phyloP scores from a whole-genome alignment of 768 basidiomycete genomes.

The Tephrocybe sp. region DNA sequence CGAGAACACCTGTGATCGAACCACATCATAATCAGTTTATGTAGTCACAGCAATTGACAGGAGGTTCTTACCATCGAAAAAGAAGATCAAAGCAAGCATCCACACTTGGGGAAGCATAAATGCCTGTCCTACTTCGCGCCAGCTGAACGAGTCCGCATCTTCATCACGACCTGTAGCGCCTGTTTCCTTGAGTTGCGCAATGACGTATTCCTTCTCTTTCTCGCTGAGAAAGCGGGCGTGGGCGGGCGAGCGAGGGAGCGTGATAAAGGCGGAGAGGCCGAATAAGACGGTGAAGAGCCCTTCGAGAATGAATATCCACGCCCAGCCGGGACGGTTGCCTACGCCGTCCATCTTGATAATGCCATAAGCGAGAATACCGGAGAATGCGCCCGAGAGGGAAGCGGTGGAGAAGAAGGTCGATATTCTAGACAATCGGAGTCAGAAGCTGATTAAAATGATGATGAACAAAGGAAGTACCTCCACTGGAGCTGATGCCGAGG shows the following conservation, averaged over 20 bases:
- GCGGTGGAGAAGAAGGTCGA: constrained; percentile 52
- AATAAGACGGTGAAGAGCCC: constrained; percentile 64
- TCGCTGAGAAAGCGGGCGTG: constrained; percentile 51
- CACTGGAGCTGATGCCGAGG: constrained; percentile 50
- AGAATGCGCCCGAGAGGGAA: constrained; percentile 65
- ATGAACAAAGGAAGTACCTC: constrained; percentile 25
- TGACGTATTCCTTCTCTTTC: constrained; percentile 49
- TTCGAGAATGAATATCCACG: constrained; percentile 70
- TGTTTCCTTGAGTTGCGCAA: constrained; percentile 38
- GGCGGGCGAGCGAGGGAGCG: constrained; percentile 46
- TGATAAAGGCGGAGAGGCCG: constrained; percentile 48
- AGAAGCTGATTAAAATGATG: constrained; percentile 31
- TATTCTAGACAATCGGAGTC: constrained; percentile 39
- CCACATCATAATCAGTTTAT: too few relatives aligned
- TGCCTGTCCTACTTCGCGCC: constrained; percentile 52
- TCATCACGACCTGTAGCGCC: constrained; percentile 36
- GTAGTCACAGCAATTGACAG: not conserved
- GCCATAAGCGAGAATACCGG: constrained; percentile 65
- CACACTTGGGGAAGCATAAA: constrained; percentile 55
- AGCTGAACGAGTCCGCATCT: constrained; percentile 47
- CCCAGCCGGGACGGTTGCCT: constrained; percentile 57
- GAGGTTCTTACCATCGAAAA: constrained; percentile 46
- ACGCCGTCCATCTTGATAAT: constrained; percentile 66
- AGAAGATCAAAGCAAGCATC: constrained; percentile 49
- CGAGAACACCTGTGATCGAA: constrained; percentile 35